Percentiles rank a stretch among this genome's conserved stretches.
These are phyloP conservation scores for Platanus orientalis DNA, from an alignment of 164 flowering plant genomes.

Conservation along the genomic window DNA sequence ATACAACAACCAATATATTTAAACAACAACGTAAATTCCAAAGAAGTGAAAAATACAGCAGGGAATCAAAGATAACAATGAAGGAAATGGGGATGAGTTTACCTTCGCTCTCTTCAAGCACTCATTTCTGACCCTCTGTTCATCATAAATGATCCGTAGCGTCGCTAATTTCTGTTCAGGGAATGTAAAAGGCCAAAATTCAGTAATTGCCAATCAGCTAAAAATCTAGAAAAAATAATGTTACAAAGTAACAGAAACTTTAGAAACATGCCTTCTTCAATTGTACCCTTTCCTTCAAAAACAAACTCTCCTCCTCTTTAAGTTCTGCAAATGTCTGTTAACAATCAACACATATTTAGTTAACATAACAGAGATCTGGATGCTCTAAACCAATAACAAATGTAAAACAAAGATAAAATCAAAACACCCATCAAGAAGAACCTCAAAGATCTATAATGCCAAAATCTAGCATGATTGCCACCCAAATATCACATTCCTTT, in stretches of 20 bases:
- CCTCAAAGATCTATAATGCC: too few relatives aligned
- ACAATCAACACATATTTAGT: background rate
- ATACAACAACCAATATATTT: too few relatives aligned
- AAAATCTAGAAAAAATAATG: background rate
- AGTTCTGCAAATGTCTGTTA: slow-evolving; percentile 50
- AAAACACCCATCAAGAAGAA: too few relatives aligned
- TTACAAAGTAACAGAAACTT: background rate
- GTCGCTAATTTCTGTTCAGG: slow-evolving; percentile 36
- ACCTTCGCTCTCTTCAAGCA: slow-evolving; percentile 60
- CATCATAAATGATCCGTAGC: slow-evolving; percentile 24
- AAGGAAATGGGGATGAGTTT: background rate
- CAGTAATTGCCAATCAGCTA: background rate
- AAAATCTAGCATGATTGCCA: too few relatives aligned
- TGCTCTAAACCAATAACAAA: too few relatives aligned
- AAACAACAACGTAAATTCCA: background rate
- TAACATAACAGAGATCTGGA: too few relatives aligned
- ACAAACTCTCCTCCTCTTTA: slow-evolving; percentile 43
- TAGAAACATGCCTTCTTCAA: slow-evolving; percentile 38
- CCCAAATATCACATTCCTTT: background rate
- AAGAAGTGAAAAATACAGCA: too few relatives aligned
- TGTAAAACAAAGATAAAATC: too few relatives aligned
- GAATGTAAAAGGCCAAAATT: too few relatives aligned
- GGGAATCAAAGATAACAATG: too few relatives aligned
- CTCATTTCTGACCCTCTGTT: slow-evolving; percentile 35
- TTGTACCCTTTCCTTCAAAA: slow-evolving; percentile 39